Evolutionary conservation across 129 eudicot genomes (phyloP).

Genomic region (Apium graveolens): DNA sequence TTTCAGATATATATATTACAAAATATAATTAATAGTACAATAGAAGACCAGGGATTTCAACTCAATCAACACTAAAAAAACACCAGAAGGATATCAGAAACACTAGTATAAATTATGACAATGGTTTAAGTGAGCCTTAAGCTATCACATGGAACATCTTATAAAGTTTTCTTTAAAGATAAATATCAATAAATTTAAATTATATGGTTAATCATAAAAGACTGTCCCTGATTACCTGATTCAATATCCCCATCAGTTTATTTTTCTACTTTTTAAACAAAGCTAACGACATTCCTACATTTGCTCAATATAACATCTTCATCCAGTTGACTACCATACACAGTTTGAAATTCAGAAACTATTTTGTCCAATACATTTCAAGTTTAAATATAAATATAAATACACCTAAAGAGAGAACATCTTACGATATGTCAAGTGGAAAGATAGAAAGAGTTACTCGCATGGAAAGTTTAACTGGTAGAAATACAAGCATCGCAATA

Average conservation of each 20-base stretch:
- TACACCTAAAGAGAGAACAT: too few species aligned
- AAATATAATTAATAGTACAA: not conserved
- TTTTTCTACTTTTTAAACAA: too few species aligned
- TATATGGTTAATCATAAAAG: not conserved
- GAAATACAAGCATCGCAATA: too few species aligned
- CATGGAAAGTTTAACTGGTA: too few species aligned
- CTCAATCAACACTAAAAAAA: not conserved
- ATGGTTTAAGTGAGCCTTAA: too few species aligned
- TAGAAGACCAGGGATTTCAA: not conserved
- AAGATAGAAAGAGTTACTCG: too few species aligned
- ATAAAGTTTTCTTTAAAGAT: not conserved
- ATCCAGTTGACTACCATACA: slow-evolving; percentile 54
- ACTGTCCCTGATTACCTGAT: slow-evolving; percentile 19
- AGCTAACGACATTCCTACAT: slow-evolving; percentile 42
- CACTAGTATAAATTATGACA: not conserved
- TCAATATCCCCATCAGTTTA: too few species aligned
- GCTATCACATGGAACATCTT: too few species aligned
- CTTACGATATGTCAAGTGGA: too few species aligned
- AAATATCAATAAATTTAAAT: not conserved
- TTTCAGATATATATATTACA: too few species aligned
- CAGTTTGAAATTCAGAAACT: slow-evolving; percentile 62
- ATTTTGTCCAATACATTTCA: slow-evolving; percentile 67
- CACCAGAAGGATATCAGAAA: not conserved
- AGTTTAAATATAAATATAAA: too few species aligned
- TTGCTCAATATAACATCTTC: slow-evolving; percentile 64